These are phyloP conservation scores for Fusarium humuli DNA, from an alignment of 2,329 filamentous ascomycete genomes.

Conservation along the genomic window DNA sequence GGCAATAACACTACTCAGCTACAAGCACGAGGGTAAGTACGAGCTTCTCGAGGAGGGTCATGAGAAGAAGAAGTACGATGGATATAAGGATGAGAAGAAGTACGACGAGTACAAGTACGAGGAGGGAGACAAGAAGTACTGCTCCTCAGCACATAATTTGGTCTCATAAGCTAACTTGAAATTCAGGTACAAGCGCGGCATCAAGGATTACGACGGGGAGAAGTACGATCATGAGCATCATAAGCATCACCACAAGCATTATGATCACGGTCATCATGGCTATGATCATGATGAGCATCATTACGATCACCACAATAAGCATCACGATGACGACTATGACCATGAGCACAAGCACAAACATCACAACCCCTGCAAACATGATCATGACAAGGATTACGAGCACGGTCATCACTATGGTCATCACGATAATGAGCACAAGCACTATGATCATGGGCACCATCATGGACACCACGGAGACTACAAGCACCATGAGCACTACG, in stretches of 20 bases:
- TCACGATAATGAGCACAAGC: neutral
- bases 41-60: constrained; percentile 16
- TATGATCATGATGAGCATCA: neutral
- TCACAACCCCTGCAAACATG: neutral
- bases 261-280: neutral
- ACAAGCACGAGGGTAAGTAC: constrained; percentile 26
- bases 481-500: constrained; percentile 1
- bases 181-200: neutral
- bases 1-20: constrained; percentile 7
- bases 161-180: neutral
- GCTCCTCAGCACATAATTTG: neutral
- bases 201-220: neutral
- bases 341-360: constrained; percentile 2
- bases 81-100: neutral
- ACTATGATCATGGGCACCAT: neutral
- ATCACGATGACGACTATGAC: constrained; percentile 1
- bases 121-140: constrained; percentile 9
- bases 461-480: neutral
- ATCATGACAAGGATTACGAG: constrained; percentile 1
- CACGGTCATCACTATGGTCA: neutral
- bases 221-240: constrained; percentile 2
- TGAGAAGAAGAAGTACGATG: neutral
- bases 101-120: constrained; percentile 5
- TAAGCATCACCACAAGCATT: constrained; percentile 6
- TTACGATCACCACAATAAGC: neutral